A percentile compares a stretch with the other conserved stretches of the same genome.
Conservation (phyloP, 495 filamentous ascomycete genomes). For the Neurospora tetraspora region DNA sequence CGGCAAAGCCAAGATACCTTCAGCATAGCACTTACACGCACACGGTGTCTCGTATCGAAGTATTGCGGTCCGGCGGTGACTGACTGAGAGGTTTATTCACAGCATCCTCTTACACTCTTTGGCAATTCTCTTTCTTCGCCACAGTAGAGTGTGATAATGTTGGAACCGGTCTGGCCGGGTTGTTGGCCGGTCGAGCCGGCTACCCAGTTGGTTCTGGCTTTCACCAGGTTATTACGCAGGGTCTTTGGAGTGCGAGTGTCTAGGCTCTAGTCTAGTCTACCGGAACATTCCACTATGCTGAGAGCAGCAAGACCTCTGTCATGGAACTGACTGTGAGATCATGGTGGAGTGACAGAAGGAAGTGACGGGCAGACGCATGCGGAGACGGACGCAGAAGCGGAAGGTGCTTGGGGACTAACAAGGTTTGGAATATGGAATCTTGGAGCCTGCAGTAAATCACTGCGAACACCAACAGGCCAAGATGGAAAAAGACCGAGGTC, state of each 20-base stretch:
- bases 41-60: background rate
- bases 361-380: background rate
- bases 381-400: background rate
- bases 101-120: background rate
- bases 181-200: background rate
- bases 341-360: background rate
- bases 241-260: background rate
- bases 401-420: background rate
- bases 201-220: background rate
- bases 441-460: background rate
- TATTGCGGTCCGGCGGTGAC: background rate
- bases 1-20: background rate
- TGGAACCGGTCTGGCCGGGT: background rate
- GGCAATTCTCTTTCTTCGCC: background rate
- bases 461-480: background rate
- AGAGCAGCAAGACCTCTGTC: background rate
- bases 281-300: background rate
- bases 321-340: background rate
- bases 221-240: background rate
- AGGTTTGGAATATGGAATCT: background rate
- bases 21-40: background rate
- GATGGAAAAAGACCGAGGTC: background rate
- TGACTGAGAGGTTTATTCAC: background rate
- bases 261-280: background rate
- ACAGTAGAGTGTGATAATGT: background rate